A percentile compares a stretch with the other conserved stretches of the same genome.
These are phyloP conservation scores for Ramichloridium luteum DNA, from an alignment of 2,329 filamentous ascomycete species.

Conservation along the genomic window DNA sequence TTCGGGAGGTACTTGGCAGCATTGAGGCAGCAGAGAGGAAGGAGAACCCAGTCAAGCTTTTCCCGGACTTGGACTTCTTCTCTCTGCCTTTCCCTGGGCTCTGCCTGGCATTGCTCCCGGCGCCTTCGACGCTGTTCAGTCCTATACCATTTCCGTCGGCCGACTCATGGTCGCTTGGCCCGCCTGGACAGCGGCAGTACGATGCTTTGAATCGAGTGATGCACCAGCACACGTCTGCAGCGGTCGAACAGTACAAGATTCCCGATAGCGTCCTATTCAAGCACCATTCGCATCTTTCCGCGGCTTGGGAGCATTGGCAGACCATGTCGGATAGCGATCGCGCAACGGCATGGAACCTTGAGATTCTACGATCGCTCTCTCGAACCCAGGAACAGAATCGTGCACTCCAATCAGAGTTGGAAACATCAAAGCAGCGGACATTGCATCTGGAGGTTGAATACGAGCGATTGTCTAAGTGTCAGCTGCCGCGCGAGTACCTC, in stretches of 20 bases:
- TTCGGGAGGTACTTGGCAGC: conserved; percentile 70
- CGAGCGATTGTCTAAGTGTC: conserved; percentile 22
- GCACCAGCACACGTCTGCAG: conserved; percentile 21
- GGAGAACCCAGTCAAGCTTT: conserved; percentile 31
- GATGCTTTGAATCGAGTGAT: conserved; percentile 45
- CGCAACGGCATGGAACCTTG: conserved; percentile 35
- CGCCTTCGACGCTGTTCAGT: conserved; percentile 72
- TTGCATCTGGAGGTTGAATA: conserved; percentile 29
- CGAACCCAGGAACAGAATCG: conserved; percentile 27
- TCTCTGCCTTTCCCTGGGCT: conserved; percentile 76
- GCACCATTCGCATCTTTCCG: conserved; percentile 62
- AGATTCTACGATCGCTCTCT: conserved; percentile 35
- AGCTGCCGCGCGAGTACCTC: conserved; percentile 24
- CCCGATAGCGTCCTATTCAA: conserved; percentile 53
- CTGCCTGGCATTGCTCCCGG: conserved; percentile 65
- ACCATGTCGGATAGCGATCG: conserved; percentile 41
- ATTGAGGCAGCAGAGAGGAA: conserved; percentile 68
- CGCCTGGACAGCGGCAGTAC: conserved; percentile 61
- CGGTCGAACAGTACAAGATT: conserved; percentile 21
- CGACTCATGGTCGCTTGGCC: conserved; percentile 68
- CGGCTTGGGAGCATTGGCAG: conserved; percentile 67
- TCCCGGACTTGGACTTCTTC: conserved; percentile 68
- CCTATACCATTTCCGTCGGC: conserved; percentile 65
- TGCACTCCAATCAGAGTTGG: conserved; percentile 28
- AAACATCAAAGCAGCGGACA: conserved; percentile 30